Evolutionary conservation across 148 eudicot genomes (phyloP).

Genomic region (Bassia scoparia): DNA sequence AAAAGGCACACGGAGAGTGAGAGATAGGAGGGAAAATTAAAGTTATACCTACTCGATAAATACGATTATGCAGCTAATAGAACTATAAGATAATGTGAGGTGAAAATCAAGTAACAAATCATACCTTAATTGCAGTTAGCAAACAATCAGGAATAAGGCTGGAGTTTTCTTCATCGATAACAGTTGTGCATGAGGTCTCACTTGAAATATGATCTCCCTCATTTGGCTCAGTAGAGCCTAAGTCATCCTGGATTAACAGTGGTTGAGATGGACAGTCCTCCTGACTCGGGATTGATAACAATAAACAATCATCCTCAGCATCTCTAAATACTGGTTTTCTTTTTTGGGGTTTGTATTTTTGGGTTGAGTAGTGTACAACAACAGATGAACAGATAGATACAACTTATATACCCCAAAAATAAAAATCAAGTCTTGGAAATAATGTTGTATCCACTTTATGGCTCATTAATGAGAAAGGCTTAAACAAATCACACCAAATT

Average conservation of each 20-base stretch:
- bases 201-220: conserved; percentile 36
- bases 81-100: background rate
- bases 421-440: too few species aligned
- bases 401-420: too few species aligned
- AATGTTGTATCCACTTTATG: too few species aligned
- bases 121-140: conserved; percentile 79
- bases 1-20: background rate
- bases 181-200: conserved; percentile 58
- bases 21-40: background rate
- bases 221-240: conserved; percentile 22
- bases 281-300: conserved; percentile 30
- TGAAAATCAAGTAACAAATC: background rate
- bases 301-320: conserved; percentile 43
- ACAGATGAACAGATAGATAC: too few species aligned
- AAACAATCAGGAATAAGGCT: conserved; percentile 68
- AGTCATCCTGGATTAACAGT: conserved; percentile 43
- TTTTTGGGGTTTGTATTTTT: too few species aligned
- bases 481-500: too few species aligned
- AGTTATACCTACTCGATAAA: background rate
- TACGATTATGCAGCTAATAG: background rate
- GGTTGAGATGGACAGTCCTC: conserved; percentile 39
- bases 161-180: conserved; percentile 46
- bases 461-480: too few species aligned
- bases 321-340: conserved; percentile 27
- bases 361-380: too few species aligned